Base-by-base conservation (phyloP, 306 rosid species). In the Cucumis cinereus region DNA sequence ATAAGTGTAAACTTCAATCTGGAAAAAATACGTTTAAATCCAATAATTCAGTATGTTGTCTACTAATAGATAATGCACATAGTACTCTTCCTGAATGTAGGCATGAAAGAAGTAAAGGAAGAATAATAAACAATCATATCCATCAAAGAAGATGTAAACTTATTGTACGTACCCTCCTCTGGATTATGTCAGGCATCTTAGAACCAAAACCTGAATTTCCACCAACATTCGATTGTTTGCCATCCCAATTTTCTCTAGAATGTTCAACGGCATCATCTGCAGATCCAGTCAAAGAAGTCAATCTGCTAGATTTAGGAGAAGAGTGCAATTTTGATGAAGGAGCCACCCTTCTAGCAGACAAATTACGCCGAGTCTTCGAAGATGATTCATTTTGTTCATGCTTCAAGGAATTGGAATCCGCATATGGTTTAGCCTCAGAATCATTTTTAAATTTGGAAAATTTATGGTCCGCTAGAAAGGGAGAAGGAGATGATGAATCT, bases 101-200 rank as follows among this genome's bases (percentile, higher is more conserved):
- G 23, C 71, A 67, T 41, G 73, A 67, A 38, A 22, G 74, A 41
- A 68, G 5, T 41, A 14, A 14, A 22, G 28, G 53, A 23, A 67
- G 19, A 47, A 23, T 16, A 16, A 74, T 53, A 56, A 35, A 11
- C 22, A 55, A 74, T 6, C 20, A 24, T 13, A 24, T 70, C 75
- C 54, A 45, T 70, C 22, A 40, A 66, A 40, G 28, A 22, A n/a
- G 53, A 20, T 10, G 33, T 38, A 16, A 68, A 61, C 12, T 30
- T 74, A 77, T 12, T 57, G 77, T 10, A 75, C 90, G 52, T 86
- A 93, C 98, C 88, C 93, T 82, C 88, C 96, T 90, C 85, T 91
- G 96, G 81, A 89, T 84, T 77, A 87, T 83, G 57, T 94, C 98
- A 36, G 94, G 82, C 97, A 89, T 88, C 82, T 83, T 87, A 12